Evolutionary conservation across 768 basidiomycete species (phyloP), one percentile per base, ranked within the genome.

Genomic region (Floccularia luteovirens): DNA sequence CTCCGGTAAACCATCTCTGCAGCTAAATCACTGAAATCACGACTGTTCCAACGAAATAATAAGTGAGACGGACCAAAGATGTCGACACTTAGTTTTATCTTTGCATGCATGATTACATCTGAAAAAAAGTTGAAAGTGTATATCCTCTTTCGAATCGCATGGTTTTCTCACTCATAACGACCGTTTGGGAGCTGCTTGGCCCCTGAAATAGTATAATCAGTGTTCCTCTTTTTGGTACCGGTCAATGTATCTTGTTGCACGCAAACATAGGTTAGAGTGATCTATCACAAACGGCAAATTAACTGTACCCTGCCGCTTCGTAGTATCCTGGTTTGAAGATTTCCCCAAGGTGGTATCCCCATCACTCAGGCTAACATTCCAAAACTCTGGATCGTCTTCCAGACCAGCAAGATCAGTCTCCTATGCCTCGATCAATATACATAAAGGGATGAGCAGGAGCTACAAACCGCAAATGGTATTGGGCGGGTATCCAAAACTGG

Each of bases 101-200:
- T 82, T 86, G 68, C 89, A 91, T 16, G 70, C 38, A 48, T 91
- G 89, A 48, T 85, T 84, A 52, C 89, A 91, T 36, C 86, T 88
- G 27, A 42, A 45, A 22, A n/a, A 41, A 20, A 16, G 22, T 39
- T 13, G 19, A n/a, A 48, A 12, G 17, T 31, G 31, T 14, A 35
- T 21, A 39, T 27, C 24, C 5, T 7, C 36, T 8, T 40, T 28
- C n/a, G n/a, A 23, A 22, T n/a, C 13, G 11, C 17, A 36, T 32
- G 36, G 24, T 13, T 14, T n/a, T 44, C 72, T 43, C 48, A 82
- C 85, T 66, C 63, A 46, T 75, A 79, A 42, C 75, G 81, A 11
- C 83, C 84, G 52, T 85, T 80, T 1, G 72, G 60, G 12, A 79
- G 62, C 47, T 62, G 68, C 43, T 27, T n/a, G n/a, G n/a, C n/a